Evolutionary conservation across 805 yeast genomes (phyloP).

Genomic region (Metschnikowia bowlesiae): DNA sequence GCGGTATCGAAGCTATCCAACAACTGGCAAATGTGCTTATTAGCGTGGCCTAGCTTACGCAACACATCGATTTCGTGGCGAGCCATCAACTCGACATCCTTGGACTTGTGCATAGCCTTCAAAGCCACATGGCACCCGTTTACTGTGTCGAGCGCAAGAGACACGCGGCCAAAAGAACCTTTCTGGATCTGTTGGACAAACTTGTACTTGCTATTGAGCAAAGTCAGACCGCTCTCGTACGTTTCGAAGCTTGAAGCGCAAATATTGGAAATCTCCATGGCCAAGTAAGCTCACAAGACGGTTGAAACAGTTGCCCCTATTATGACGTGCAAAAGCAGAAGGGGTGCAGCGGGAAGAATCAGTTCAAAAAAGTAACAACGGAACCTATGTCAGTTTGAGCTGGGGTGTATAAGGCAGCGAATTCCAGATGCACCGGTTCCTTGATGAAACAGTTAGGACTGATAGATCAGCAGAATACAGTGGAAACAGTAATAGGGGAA

Average conservation of each 20-base stretch:
- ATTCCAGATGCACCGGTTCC: no score
- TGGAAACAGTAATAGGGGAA: no score
- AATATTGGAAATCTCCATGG: no score
- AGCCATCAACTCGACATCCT: slow-evolving; percentile 44
- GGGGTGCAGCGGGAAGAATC: no score
- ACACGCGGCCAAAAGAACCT: slow-evolving; percentile 61
- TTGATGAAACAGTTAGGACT: no score
- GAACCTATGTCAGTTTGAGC: no score
- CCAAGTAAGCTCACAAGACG: no score
- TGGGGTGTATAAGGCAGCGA: no score
- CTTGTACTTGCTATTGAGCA: slow-evolving; percentile 39
- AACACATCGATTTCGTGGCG: slow-evolving; percentile 49
- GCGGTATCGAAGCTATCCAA: slow-evolving; percentile 54
- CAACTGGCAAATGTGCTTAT: slow-evolving; percentile 55
- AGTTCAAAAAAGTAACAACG: no score
- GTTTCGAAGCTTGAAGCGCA: slow-evolving; percentile 13
- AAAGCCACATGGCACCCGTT: slow-evolving; percentile 42
- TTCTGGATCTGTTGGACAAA: slow-evolving; percentile 45
- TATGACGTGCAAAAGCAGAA: no score
- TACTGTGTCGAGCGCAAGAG: slow-evolving; percentile 43
- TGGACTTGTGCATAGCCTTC: slow-evolving; percentile 47
- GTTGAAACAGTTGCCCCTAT: no score
- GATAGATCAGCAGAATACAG: no score
- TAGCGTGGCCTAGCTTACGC: slow-evolving; percentile 34
- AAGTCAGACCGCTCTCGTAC: slow-evolving; percentile 34